phyloP scores from a whole-genome alignment of 2,329 filamentous ascomycete species.

The Botrytis sinoallii region DNA sequence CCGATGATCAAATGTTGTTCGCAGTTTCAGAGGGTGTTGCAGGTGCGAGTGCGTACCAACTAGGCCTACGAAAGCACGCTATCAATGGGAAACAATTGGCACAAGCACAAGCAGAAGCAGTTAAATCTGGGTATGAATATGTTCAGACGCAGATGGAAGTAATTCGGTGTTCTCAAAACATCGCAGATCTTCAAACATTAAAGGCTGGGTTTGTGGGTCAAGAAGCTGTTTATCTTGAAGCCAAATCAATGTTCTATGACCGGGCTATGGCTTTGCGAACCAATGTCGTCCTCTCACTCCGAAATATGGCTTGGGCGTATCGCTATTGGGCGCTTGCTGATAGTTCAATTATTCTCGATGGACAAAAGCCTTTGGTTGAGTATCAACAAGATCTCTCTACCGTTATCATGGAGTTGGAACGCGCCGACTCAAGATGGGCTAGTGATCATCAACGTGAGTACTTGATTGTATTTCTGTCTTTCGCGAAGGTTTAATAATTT shows the following conservation, averaged over 20 bases:
- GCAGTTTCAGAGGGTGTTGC: neutral
- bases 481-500: neutral
- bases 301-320: conserved; percentile 10
- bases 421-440: conserved; percentile 1
- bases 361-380: neutral
- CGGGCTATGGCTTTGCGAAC: conserved; percentile 9
- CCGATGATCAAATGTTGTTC: neutral
- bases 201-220: neutral
- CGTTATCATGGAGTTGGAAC: conserved; percentile 6
- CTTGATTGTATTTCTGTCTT: neutral
- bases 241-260: conserved; percentile 12
- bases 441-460: conserved; percentile 12
- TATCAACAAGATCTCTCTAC: conserved; percentile 7
- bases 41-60: neutral
- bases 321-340: conserved; percentile 5
- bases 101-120: conserved; percentile 9
- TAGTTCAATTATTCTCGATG: conserved; percentile 2
- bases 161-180: neutral
- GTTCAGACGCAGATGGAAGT: conserved; percentile 14
- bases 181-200: neutral
- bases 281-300: conserved; percentile 1
- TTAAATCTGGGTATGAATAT: conserved; percentile 6
- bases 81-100: conserved; percentile 14
- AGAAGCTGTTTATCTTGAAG: conserved; percentile 7
- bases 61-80: conserved; percentile 7